These are phyloP conservation scores for Plasmodium gallinaceum DNA, from an alignment of 169 alveolate species.

Conservation along the genomic window DNA sequence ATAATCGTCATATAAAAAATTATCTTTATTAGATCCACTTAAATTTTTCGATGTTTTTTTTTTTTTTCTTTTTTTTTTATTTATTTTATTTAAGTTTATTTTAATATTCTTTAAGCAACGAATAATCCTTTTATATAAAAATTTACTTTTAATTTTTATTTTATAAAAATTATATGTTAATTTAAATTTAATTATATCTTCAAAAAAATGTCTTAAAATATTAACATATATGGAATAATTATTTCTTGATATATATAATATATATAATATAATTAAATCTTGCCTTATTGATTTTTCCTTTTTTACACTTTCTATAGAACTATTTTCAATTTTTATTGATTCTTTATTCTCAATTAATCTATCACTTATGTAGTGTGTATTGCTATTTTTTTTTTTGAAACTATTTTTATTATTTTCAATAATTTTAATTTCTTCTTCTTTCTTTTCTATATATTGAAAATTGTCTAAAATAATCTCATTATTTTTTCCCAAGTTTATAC, in stretches of 20 bases:
- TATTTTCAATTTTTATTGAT: neutral
- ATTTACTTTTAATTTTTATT: slow-evolving; percentile 31
- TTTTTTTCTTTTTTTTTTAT: neutral
- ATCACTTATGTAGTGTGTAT: neutral
- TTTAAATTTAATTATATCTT: slow-evolving; percentile 24
- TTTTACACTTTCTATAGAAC: neutral
- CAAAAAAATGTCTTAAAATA: slow-evolving; percentile 26
- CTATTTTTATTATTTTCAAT: neutral
- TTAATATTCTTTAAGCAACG: slow-evolving; percentile 30
- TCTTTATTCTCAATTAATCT: neutral
- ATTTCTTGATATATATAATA: slow-evolving; percentile 18
- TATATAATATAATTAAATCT: slow-evolving; percentile 40
- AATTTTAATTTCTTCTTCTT: neutral
- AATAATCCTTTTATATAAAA: slow-evolving; percentile 26
- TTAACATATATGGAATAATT: slow-evolving; percentile 38
- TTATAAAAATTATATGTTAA: slow-evolving; percentile 34
- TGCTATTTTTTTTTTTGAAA: neutral
- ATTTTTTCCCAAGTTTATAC: neutral
- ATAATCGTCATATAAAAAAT: slow-evolving; percentile 17
- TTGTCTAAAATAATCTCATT: too few relatives aligned
- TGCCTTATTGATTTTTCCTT: slow-evolving; percentile 21
- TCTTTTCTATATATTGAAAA: neutral
- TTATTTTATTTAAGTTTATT: neutral
- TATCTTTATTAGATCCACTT: neutral
- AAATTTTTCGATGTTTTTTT: neutral